Evolutionary conservation across 495 filamentous ascomycete genomes (phyloP).

Genomic region (Chaetomium tenue): DNA sequence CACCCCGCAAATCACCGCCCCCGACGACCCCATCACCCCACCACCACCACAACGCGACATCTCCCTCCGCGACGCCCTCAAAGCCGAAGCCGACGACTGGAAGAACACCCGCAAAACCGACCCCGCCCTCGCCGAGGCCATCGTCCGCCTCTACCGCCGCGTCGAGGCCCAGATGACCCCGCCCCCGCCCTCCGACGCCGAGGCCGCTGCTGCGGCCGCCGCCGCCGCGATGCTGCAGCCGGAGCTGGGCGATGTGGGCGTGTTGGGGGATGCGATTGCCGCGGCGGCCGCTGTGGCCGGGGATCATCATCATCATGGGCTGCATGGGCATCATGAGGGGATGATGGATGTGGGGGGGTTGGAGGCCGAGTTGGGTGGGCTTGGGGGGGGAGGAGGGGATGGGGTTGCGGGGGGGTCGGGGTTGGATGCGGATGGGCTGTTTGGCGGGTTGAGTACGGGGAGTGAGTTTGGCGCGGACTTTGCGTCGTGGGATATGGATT

Average conservation of each 20-base stretch:
- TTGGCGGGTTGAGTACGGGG: conserved; percentile 30
- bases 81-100: conserved; percentile 60
- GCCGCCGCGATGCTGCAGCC: conserved; percentile 33
- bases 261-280: conserved; percentile 36
- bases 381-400: not conserved
- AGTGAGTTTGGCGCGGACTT: conserved; percentile 32
- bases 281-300: conserved; percentile 25
- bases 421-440: conserved; percentile 41
- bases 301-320: not conserved
- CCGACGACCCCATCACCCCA: conserved; percentile 25
- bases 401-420: conserved; percentile 31
- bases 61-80: conserved; percentile 69
- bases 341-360: conserved; percentile 27
- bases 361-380: conserved; percentile 6
- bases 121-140: conserved; percentile 59
- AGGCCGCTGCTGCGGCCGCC: conserved; percentile 1
- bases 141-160: conserved; percentile 72
- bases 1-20: not conserved
- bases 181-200: conserved; percentile 32
- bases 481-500: conserved; percentile 30
- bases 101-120: conserved; percentile 61
- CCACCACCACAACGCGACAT: conserved; percentile 21
- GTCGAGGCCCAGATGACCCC: conserved; percentile 61
- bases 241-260: conserved; percentile 25
- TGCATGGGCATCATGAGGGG: conserved; percentile 31